Evolutionary conservation across 2,329 filamentous ascomycete genomes (phyloP).

Genomic region (Fusarium tricinctum): DNA sequence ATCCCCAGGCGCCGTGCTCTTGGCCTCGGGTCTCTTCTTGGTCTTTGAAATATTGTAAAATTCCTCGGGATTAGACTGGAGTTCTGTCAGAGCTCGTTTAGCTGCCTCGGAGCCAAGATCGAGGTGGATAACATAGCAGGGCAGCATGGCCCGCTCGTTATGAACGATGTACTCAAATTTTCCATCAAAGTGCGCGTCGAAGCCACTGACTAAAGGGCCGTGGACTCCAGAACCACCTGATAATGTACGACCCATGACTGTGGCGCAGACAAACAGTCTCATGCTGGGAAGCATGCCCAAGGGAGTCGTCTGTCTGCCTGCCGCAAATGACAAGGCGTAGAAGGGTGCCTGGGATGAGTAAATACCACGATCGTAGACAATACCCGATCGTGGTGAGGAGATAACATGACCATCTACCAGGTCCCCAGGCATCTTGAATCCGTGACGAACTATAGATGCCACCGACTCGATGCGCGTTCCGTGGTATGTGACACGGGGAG

Average conservation of each 20-base stretch:
- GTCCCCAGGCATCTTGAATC: slow-evolving; percentile 57
- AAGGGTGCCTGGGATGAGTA: slow-evolving; percentile 59
- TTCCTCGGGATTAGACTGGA: slow-evolving; percentile 25
- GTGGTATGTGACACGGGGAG: slow-evolving; percentile 58
- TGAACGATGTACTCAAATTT: slow-evolving; percentile 61
- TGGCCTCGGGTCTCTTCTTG: slow-evolving; percentile 3
- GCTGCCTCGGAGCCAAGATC: slow-evolving; percentile 56
- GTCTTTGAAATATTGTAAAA: slow-evolving; percentile 10
- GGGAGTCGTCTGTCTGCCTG: slow-evolving; percentile 49
- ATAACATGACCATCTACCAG: slow-evolving; percentile 27
- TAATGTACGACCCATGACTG: slow-evolving; percentile 59
- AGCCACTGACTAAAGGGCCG: slow-evolving; percentile 45
- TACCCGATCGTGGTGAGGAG: slow-evolving; percentile 48
- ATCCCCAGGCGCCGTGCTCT: slow-evolving; percentile 52
- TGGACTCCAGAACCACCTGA: slow-evolving; percentile 18
- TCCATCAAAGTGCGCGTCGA: slow-evolving; percentile 58
- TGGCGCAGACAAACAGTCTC: slow-evolving; percentile 61
- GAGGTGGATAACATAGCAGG: slow-evolving; percentile 62
- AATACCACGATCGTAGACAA: slow-evolving; percentile 59
- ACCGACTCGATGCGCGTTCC: slow-evolving; percentile 55
- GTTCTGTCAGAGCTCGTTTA: slow-evolving; percentile 40
- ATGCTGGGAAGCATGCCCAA: slow-evolving; percentile 54
- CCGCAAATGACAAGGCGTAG: slow-evolving; percentile 57
- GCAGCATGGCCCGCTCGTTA: slow-evolving; percentile 58
- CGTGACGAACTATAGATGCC: slow-evolving; percentile 60